Base-by-base conservation (phyloP, 768 basidiomycete species). In the Tricholoma saponaceum region DNA sequence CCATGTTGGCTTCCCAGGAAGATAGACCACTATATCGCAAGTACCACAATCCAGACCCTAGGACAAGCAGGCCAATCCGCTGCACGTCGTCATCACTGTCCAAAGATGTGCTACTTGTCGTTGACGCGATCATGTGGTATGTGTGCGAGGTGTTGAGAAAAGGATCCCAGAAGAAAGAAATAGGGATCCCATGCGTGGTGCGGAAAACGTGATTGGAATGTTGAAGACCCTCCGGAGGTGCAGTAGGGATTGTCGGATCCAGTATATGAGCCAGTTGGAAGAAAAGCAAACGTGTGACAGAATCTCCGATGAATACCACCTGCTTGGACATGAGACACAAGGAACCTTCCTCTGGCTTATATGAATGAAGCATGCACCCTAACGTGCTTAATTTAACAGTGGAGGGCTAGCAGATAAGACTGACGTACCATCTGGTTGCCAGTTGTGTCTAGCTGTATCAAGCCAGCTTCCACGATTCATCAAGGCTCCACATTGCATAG, bases 31-130 rank as follows among this genome's bases (percentile, higher is more conserved):
- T 90, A 69, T 95, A 86, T 22, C 91, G 85, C 44, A 97, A 80
- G 69, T 92, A 92, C 94, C 94, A 95, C 35, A 96, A 74, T 0
- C 94, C 94, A 13, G 89, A 86, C 9, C 94, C 94, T 14, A 97
- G 69, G 9, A 95, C 87, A 26, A 95, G 79, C 47, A 97, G 71
- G 0, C 87, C 83, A 0, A 90, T 72, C 61, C 74, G 66, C 50
- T 61, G 26, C 67, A 26, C 43, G 41, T 62, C 35, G 18, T 39
- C 51, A 14, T 20, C 4, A 12, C 10, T 25, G 14, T 25, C 25
- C 13, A n/a, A 9, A 18, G 47, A 50, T 26, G 35, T 51, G n/a
- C 33, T 35, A 7, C 57, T 54, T 43, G 58, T 57, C 14, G 52
- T 55, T 37, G 60, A 56, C 33, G 32, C 56, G 8, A 89, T 72